These are phyloP conservation scores for Daldinia caldariorum DNA, from an alignment of 495 filamentous ascomycete genomes.

Conservation along the genomic window DNA sequence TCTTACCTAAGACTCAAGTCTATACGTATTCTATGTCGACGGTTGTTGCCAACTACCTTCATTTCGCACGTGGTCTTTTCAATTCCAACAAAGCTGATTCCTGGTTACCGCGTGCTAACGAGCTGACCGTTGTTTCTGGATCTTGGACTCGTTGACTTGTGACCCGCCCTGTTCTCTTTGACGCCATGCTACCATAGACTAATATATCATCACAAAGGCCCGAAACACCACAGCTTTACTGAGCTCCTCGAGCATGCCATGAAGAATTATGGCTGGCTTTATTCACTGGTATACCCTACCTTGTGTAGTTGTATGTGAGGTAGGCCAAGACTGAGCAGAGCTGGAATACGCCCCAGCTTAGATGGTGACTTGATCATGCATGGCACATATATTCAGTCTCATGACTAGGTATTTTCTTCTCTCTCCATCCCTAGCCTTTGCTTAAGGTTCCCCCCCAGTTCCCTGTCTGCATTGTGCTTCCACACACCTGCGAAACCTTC, in stretches of 20 bases:
- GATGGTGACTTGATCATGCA: conserved; percentile 38
- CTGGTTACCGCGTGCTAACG: conserved; percentile 25
- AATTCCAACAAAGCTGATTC: conserved; percentile 37
- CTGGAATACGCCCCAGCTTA: conserved; percentile 21
- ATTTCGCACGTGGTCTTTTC: conserved; percentile 20
- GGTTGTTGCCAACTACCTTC: conserved; percentile 18
- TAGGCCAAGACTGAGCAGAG: conserved; percentile 38
- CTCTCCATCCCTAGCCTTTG: conserved; percentile 37
- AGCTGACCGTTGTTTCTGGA: conserved; percentile 27
- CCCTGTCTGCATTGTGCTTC: conserved; percentile 42
- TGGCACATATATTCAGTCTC: conserved; percentile 30
- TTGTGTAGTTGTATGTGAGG: conserved; percentile 29
- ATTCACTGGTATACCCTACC: conserved; percentile 10
- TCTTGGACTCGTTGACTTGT: conserved; percentile 32
- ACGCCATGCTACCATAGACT: conserved; percentile 17
- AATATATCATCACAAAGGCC: conserved; percentile 40
- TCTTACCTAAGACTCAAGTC: conserved; percentile 34
- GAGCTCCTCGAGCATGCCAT: conserved; percentile 15
- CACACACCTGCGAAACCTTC: conserved; percentile 46
- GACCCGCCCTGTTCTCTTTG: conserved; percentile 23
- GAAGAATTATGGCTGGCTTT: not conserved
- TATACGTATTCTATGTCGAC: conserved; percentile 28
- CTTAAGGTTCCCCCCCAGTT: conserved; percentile 30
- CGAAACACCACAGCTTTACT: conserved; percentile 21
- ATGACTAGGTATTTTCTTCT: conserved; percentile 43